These are phyloP conservation scores for Verticillium klebahnii DNA, from an alignment of 2,329 filamentous ascomycete genomes.

Conservation along the genomic window DNA sequence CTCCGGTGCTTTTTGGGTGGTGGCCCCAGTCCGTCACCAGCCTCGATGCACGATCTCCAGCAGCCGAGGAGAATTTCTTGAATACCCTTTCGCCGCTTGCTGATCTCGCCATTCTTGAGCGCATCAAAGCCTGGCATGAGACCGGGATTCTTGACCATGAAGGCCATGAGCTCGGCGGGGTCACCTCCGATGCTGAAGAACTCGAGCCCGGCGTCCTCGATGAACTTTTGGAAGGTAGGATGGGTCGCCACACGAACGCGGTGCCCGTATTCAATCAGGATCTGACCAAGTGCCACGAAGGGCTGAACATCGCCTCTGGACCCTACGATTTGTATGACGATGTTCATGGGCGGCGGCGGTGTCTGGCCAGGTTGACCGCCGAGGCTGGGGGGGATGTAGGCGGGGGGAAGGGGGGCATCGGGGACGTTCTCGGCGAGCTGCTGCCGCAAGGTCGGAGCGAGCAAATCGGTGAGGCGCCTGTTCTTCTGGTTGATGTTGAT, in stretches of 20 bases:
- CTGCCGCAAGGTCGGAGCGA: conserved; percentile 58
- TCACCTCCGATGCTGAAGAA: conserved; percentile 77
- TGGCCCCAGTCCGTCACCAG: conserved; percentile 60
- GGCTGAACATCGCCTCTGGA: conserved; percentile 73
- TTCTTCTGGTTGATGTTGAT: conserved; percentile 72
- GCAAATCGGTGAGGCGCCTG: conserved; percentile 56
- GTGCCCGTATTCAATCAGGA: conserved; percentile 63
- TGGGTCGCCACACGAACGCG: conserved; percentile 72
- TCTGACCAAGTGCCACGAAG: conserved; percentile 65
- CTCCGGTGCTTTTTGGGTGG: conserved; percentile 39
- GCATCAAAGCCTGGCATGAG: conserved; percentile 79
- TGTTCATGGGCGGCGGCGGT: conserved; percentile 56
- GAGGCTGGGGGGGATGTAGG: conserved; percentile 69
- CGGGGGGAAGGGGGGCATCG: conserved; percentile 50
- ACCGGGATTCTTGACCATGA: conserved; percentile 87
- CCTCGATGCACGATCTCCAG: conserved; percentile 81
- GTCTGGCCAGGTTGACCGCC: conserved; percentile 57
- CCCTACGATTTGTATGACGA: conserved; percentile 72
- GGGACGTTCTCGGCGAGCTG: conserved; percentile 45
- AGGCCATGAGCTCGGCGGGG: conserved; percentile 73
- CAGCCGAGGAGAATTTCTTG: conserved; percentile 77
- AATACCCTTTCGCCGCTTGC: conserved; percentile 68
- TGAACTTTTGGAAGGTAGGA: conserved; percentile 61
- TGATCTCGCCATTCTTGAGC: conserved; percentile 71
- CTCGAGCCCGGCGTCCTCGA: conserved; percentile 66